Evolutionary conservation across 768 basidiomycete genomes (phyloP).

Genomic region (Obba rivulosa): DNA sequence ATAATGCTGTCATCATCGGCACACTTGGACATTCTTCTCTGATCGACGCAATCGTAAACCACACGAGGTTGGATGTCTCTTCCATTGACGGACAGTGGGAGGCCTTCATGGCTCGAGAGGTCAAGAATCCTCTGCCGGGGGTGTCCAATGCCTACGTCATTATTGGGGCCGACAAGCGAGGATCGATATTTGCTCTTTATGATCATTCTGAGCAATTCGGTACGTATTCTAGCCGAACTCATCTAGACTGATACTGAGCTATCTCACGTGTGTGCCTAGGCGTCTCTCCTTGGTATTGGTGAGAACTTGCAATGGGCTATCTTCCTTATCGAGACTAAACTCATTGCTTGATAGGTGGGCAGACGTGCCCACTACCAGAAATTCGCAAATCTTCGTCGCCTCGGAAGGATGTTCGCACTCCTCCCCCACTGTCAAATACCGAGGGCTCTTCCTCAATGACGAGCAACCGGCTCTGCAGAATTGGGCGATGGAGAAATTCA

Average conservation of each 20-base stretch:
- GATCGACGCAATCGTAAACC: conserved; percentile 46
- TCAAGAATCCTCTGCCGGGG: conserved; percentile 52
- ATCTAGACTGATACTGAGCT: too few species aligned
- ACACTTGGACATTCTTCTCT: conserved; percentile 55
- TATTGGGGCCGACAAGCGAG: conserved; percentile 64
- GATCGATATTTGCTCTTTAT: conserved; percentile 62
- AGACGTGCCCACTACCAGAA: conserved; percentile 57
- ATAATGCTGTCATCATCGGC: conserved; percentile 50
- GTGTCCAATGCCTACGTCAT: conserved; percentile 60
- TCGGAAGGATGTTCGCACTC: conserved; percentile 43
- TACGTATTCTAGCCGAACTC: too few species aligned
- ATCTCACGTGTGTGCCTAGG: conserved; percentile 27
- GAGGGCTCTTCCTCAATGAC: conserved; percentile 72
- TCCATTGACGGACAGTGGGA: conserved; percentile 65
- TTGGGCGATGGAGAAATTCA: conserved; percentile 69
- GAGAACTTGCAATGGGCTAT: conserved; percentile 21
- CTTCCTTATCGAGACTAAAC: too few species aligned
- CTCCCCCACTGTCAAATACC: conserved; percentile 61
- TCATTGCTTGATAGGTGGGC: too few species aligned
- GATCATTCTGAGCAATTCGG: conserved; percentile 70
- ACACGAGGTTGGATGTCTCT: conserved; percentile 51
- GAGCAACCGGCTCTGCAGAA: conserved; percentile 68
- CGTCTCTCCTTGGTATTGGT: conserved; percentile 67
- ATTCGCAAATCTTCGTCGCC: conserved; percentile 43
- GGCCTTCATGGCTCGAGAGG: conserved; percentile 46